A percentile compares a stretch with the other conserved stretches of the same genome.
Evolutionary conservation across 331 rosid genomes (phyloP).

Genomic region (Malus hybrid): DNA sequence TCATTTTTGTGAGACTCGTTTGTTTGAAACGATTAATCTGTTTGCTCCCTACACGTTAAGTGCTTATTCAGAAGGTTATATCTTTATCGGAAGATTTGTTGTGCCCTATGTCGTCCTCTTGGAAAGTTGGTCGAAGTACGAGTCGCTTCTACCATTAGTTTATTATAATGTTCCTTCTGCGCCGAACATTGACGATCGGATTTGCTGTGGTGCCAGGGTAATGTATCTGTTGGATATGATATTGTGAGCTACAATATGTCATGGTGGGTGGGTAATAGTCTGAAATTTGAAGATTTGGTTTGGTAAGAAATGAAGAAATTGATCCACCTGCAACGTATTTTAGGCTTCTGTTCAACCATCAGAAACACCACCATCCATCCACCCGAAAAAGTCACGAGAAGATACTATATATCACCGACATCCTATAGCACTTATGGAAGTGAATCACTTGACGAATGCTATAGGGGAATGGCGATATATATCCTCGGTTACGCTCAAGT

Average conservation of each 20-base stretch:
- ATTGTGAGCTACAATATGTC: neutral
- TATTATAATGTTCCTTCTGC: neutral
- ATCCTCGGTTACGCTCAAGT: neutral
- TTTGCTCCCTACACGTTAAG: neutral
- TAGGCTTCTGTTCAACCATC: neutral
- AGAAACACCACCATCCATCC: neutral
- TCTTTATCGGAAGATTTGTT: neutral
- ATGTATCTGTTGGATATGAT: neutral
- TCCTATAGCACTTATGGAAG: neutral
- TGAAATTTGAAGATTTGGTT: neutral
- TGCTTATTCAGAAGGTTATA: neutral
- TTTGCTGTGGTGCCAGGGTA: neutral
- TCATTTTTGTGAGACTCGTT: neutral
- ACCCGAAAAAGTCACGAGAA: neutral
- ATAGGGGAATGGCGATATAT: no score
- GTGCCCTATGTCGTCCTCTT: neutral
- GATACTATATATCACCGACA: neutral
- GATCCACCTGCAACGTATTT: neutral
- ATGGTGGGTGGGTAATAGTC: neutral
- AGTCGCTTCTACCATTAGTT: neutral
- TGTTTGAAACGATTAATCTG: neutral
- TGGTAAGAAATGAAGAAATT: neutral
- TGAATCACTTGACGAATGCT: neutral
- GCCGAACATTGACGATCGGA: neutral
- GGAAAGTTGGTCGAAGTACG: neutral